Evolutionary conservation across 768 basidiomycete species (phyloP), one percentile per base, ranked within the genome.

Genomic region (Pleurotus salmoneostramineus): DNA sequence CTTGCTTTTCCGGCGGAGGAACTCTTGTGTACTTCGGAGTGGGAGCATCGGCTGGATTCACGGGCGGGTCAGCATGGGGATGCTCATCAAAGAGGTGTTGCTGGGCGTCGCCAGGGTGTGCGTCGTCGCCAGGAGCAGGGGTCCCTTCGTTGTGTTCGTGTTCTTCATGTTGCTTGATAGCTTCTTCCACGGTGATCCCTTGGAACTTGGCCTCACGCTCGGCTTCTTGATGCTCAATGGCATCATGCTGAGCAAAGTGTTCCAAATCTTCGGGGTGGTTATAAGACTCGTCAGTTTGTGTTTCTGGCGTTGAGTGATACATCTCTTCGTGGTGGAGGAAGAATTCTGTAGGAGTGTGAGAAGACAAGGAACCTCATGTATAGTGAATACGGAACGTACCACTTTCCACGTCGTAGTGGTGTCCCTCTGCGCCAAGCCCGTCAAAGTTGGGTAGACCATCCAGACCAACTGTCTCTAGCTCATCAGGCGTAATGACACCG

Each of bases 251-350:
- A 31, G 85, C 79, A 67, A 98, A 98, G 68, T 99, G 96, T 64
- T 95, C 95, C 47, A 89, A 57, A 70, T 94, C 93, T 72, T 98
- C 97, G 0, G 94, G 89, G 69, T 99, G 97, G 59, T 68, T 89
- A 73, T 98, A 99, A 0, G 95, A 82, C 63, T 93, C 93, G 68
- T 98, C 95, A 0, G 94, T 95, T 71, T 98, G 97, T 0, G 96
- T 98, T 69, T 98, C 97, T 0, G 95, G 95, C 36, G 96, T 98
- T 32, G 87, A 89, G 73, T 99, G 97, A 78, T 81, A 97, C 72
- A 92, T 74, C 74, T 98, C 92, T 84, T 99, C 97, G 72, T 99
- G 97, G 67, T 98, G 95, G 49, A 95, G 78, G 82, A 95, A 95
- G 76, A 95, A 95, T 72, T 96, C 91, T 90, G 55, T 17, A 17